Base-by-base conservation (phyloP, 768 basidiomycete species). In the Pleurotus ostreatus region DNA sequence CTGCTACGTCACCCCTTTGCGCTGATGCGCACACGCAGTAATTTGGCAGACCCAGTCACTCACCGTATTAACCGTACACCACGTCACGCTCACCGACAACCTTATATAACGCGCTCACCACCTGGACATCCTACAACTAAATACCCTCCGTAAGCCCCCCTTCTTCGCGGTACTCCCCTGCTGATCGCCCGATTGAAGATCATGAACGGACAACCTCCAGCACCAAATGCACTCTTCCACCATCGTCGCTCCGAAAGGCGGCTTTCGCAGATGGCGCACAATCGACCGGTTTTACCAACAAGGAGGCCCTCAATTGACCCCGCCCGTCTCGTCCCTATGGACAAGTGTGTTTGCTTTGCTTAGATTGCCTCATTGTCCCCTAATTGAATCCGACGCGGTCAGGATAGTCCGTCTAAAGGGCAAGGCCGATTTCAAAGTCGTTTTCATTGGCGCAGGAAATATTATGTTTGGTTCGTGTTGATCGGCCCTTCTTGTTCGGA, bases 361-460 rank as follows among this genome's bases (percentile, higher is more conserved):
- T 41, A 43, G 41, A 44, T 44, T 22, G 5, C 20, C 41, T 7
- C 41, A 16, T 34, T 34, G 30, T 11, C 30, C 30, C 8, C 11
- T 34, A 34, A 34, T 34, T 11, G 11, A 34, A 34, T 34, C 11
- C 8, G 9, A 34, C 30, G 30, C 30, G 30, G 30, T 30, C 70
- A 85, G 81, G 66, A 67, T 71, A 55, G 71, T 71, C 61, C 77
- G 81, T 47, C 65, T 84, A 54, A 76, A 75, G 55, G 86, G 85
- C 12, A 71, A 82, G 48, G 82, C 87, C 61, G 78, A 87, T 65
- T 96, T 96, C 80, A 96, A 96, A 69, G 86, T 98, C 54, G 84
- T 95, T 68, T 94, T 95, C 71, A 78, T 98, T 62, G 95, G 95
- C 48, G 95, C 95, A 26, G 95, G 94, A 13, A 95, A 96, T 74